Evolutionary conservation across 2,329 filamentous ascomycete species (phyloP), one percentile per base, ranked within the genome.

Genomic region (Aspergillus neotritici): DNA sequence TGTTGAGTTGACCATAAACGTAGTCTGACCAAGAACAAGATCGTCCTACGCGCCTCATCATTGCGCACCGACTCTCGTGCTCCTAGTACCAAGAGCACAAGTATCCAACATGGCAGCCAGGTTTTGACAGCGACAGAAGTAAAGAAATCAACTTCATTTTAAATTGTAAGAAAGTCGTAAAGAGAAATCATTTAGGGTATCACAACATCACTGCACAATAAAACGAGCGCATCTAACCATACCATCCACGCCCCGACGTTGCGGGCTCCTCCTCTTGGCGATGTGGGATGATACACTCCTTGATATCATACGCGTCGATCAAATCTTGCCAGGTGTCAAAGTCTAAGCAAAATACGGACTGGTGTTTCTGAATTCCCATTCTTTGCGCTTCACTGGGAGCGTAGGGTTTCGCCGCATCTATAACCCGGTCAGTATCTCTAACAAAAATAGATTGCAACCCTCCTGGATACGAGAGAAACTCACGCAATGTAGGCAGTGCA

Each of bases 301-400:
- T 77, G 52, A 97, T 87, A 17, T 84, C 72, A 57, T 90, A 94
- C 0, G 79, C 80, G 8, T 85, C 66, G 37, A 94, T 83, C 34
- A 96, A 74, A 14, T 86, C 78, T 53, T 80, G 72, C 91, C 91
- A 98, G 0, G 79, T 86, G 1, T 79, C 75, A 72, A 89, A 93
- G 55, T 97, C 89, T 49, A 98, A 79, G 10, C 86, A 84, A 61
- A 97, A 80, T 15, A 98, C 84, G 10, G 90, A 87, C 67, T 98
- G 93, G 50, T 93, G 84, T 54, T 86, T 82, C 46, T 80, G 73
- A 13, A 79, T 72, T 32, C 79, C 77, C 47, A 78, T 74, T 42
- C 67, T 61, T 52, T 70, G 55, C 14, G 67, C 62, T 58, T 68
- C 61, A 71, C 72, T 52, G 73, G 75, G 43, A 71, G 71, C 38